phyloP scores from a whole-genome alignment of 257 asterid species.

The Rauvolfia tetraphylla region DNA sequence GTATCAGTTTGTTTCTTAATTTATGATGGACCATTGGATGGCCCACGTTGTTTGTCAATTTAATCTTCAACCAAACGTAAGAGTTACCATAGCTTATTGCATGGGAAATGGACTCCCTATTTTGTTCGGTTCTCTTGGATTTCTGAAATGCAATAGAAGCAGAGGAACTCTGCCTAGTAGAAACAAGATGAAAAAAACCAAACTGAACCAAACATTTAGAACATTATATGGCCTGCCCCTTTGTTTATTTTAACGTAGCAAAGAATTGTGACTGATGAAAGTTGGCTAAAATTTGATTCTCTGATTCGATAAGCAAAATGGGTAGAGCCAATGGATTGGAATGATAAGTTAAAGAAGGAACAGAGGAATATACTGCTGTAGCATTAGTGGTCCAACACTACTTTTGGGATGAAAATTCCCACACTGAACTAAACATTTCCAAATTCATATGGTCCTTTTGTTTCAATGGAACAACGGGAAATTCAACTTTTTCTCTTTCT shows the following conservation, averaged over 20 bases:
- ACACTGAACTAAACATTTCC: background rate
- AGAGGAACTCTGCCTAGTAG: background rate
- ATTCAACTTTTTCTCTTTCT: too few relatives aligned
- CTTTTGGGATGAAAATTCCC: background rate
- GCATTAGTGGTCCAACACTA: background rate
- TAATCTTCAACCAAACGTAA: background rate
- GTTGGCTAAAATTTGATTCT: too few relatives aligned
- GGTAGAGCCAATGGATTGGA: background rate
- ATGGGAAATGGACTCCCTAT: background rate
- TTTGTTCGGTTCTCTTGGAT: background rate
- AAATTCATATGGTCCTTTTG: background rate
- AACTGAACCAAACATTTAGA: too few relatives aligned
- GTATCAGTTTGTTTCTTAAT: background rate
- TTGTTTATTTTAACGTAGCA: too few relatives aligned
- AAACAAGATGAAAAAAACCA: too few relatives aligned
- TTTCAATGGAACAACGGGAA: too few relatives aligned
- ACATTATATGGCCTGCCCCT: background rate
- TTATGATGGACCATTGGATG: background rate
- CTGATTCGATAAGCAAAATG: background rate
- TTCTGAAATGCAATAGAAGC: background rate
- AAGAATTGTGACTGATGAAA: too few relatives aligned
- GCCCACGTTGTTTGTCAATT: background rate
- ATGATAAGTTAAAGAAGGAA: background rate
- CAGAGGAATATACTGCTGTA: background rate
- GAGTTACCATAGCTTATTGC: background rate